Base-by-base conservation (phyloP, 352 stramenopile genomes). In the Phytophthora quininea region DNA sequence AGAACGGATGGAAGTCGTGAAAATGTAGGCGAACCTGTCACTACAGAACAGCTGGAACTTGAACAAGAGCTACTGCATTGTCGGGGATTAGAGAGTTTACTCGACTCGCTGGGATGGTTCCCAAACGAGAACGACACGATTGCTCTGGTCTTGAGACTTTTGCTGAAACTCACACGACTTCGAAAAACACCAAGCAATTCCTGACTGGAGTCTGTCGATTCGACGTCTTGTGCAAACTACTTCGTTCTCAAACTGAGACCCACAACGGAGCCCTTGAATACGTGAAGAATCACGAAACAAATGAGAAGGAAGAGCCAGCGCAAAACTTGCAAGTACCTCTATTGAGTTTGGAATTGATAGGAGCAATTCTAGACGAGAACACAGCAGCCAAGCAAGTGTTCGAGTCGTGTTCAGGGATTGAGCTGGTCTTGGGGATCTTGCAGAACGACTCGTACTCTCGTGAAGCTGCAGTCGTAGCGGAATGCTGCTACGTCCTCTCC, bases 401-500 rank as follows among this genome's bases (percentile, higher is more conserved):
- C 37, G 56, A 64, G 30, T 54, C 77, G 12, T 81, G 71, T 5
- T 67, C 66, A 7, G 71, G 46, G 2, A 53, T 85, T 11, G 48
- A 54, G 2, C 42, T 82, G 7, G 40, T 80, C n/a, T 53, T 87
- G 0, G 73, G 50, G 3, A 57, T 80, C 9, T 57, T 85, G 24
- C 63, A 76, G n/a, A 54, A 37, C n/a, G 59, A 79, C 15, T 59
- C 63, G 27, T 76, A 74, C 24, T 49, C 51, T 2, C 53, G 67
- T 8, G 68, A 86, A 42, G 47, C 65, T 35, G 52, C 69, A 10
- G 61, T 88, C 31, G 69, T 77, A 19, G 74, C 68, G 9, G 80
- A 89, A 59, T 80, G 78, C 46, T 82, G 74, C 61, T 84, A 85
- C 32, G 57, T 89, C 32, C 71, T 91, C n/a, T 70, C 76, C 5